phyloP scores from a whole-genome alignment of 345 rosid species.

The Noccaea caerulescens region DNA sequence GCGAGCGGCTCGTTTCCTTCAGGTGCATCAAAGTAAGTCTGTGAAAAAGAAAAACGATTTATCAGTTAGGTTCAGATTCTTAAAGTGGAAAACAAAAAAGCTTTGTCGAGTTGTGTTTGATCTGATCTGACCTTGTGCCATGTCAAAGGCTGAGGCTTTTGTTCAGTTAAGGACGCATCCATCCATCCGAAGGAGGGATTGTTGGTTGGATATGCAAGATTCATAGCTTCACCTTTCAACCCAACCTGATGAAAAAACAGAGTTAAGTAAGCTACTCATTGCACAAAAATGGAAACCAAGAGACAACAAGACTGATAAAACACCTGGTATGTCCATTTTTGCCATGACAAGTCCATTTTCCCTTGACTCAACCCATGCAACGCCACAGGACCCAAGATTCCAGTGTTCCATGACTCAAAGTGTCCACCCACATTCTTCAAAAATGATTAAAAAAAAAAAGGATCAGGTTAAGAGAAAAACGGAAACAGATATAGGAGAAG shows the following conservation, averaged over 20 bases:
- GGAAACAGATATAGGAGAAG: neutral
- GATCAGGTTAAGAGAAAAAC: conserved; percentile 1
- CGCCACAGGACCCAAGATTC: conserved; percentile 96
- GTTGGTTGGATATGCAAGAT: conserved; percentile 68
- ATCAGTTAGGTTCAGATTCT: conserved; percentile 1
- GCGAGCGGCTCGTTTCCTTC: conserved; percentile 93
- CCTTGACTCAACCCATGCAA: conserved; percentile 88
- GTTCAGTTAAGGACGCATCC: conserved; percentile 61
- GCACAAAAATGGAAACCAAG: neutral
- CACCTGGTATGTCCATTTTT: conserved; percentile 98
- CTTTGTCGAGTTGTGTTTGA: neutral
- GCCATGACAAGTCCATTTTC: conserved; percentile 89
- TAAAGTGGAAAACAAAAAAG: neutral
- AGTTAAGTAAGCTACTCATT: neutral
- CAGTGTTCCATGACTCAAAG: conserved; percentile 92
- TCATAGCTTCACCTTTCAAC: conserved; percentile 96
- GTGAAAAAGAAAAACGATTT: neutral
- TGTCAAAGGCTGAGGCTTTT: conserved; percentile 79
- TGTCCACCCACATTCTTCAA: conserved; percentile 94
- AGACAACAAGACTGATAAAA: neutral
- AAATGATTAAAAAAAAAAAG: neutral
- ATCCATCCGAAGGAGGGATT: conserved; percentile 77
- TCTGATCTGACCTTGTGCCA: conserved; percentile 82
- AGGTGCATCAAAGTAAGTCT: conserved; percentile 91
- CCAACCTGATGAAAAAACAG: conserved; percentile 67